Evolutionary conservation across 768 basidiomycete genomes (phyloP), one percentile per base, ranked within the genome.

Genomic region (Mycena polygramma): DNA sequence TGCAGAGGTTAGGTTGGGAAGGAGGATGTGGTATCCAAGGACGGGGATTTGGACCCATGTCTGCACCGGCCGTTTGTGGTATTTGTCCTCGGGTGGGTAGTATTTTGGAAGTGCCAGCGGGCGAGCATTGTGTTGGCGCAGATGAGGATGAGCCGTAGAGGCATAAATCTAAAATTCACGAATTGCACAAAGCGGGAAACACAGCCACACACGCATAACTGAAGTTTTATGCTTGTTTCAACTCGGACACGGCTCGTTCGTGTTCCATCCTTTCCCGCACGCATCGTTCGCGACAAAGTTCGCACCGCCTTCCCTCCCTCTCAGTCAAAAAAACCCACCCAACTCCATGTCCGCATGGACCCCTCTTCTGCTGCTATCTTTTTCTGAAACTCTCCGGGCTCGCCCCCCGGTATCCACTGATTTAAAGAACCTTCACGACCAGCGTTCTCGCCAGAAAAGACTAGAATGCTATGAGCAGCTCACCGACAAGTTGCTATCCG

Each of bases 61-160:
- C 60, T 69, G 72, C 2, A 57, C 48, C n/a, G 69, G 72, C 22
- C 45, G 26, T 26, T 70, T 73, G 57, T 62, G 51, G 53, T 73
- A 73, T 43, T 73, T 73, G 37, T 70, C 69, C 7, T 73, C 72
- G 1, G 51, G 37, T 0, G 65, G 61, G 24, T 67, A 63, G 39
- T 70, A 70, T 51, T 68, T 70, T 8, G 71, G 67, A 20, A 69
- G 67, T 15, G 55, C 30, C 43, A 65, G 35, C 19, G 66, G 72
- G 26, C 68, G 69, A 13, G 61, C 55, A 64, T 64, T 57, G 19
- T n/a, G 54, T 19, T 57, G 24, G 17, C 72, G 59, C 4, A 73
- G 51, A 52, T 73, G 72, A 2, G 72, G 60, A 3, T n/a, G n/a
- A n/a, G n/a, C n/a, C n/a, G n/a, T n/a, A n/a, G n/a, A n/a, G n/a